Evolutionary conservation across 1,139 yeast species (phyloP).

Genomic region (Zygoascus hellenicus): DNA sequence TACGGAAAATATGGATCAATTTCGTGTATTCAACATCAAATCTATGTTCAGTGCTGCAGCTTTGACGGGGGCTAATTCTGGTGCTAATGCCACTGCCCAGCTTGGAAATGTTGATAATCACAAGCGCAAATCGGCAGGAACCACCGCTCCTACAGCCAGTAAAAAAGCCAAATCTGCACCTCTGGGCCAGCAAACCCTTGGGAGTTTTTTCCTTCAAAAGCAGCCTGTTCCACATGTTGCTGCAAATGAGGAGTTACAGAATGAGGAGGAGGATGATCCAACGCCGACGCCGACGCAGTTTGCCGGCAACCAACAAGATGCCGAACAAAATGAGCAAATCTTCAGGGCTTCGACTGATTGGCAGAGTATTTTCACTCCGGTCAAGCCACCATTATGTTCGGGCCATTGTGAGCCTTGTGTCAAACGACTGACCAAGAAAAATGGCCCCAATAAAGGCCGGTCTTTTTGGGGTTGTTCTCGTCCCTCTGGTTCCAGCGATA

Average conservation of each 20-base stretch:
- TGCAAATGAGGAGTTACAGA: neutral
- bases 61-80: neutral
- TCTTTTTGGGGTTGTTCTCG: slow-evolving; percentile 38
- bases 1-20: slow-evolving; percentile 15
- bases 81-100: no score
- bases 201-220: slow-evolving; percentile 3
- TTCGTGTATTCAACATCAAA: slow-evolving; percentile 13
- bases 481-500: slow-evolving; percentile 30
- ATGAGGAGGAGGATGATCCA: neutral
- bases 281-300: neutral
- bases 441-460: slow-evolving; percentile 36
- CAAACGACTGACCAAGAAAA: slow-evolving; percentile 29
- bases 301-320: neutral
- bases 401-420: slow-evolving; percentile 35
- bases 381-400: slow-evolving; percentile 29
- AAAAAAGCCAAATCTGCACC: neutral
- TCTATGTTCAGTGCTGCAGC: slow-evolving; percentile 14
- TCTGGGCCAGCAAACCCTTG: slow-evolving; percentile 7
- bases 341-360: slow-evolving; percentile 18
- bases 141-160: no score
- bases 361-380: slow-evolving; percentile 28
- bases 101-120: no score
- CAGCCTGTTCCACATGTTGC: neutral
- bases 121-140: neutral
- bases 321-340: slow-evolving; percentile 1